phyloP scores from a whole-genome alignment of 2,329 filamentous ascomycete species.

The Aspergillus melleus region DNA sequence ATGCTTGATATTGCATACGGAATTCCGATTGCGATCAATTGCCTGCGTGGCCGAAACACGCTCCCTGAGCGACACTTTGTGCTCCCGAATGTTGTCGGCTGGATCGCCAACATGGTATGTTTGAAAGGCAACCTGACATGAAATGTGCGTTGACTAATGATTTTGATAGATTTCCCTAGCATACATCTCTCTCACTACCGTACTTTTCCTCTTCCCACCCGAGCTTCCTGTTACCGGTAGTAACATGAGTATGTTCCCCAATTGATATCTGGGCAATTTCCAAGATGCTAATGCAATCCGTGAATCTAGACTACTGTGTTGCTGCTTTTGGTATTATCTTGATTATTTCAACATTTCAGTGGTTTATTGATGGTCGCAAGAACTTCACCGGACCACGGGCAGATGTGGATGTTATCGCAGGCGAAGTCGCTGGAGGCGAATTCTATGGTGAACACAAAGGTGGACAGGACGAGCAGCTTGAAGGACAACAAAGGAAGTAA shows the following conservation, averaged over 20 bases:
- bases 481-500: neutral
- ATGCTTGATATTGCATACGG: constrained; percentile 71
- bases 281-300: constrained; percentile 3
- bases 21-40: constrained; percentile 71
- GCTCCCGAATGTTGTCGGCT: constrained; percentile 56
- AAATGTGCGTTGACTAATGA: neutral
- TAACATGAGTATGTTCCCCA: constrained; percentile 64
- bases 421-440: constrained; percentile 15
- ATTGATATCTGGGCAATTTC: neutral
- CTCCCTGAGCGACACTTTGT: constrained; percentile 63
- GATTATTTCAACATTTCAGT: constrained; percentile 58
- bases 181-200: constrained; percentile 69
- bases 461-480: neutral
- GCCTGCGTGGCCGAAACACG: constrained; percentile 64
- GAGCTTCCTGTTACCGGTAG: constrained; percentile 61
- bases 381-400: constrained; percentile 58
- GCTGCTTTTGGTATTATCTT: constrained; percentile 60
- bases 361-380: constrained; percentile 62
- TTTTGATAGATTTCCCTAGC: constrained; percentile 53
- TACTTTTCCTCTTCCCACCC: constrained; percentile 74
- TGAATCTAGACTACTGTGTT: constrained; percentile 40
- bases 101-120: constrained; percentile 58
- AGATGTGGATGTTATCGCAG: constrained; percentile 40
- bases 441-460: constrained; percentile 2
- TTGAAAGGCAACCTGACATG: neutral